A percentile compares a stretch with the other conserved stretches of the same genome.
These are phyloP conservation scores for Benincasa hispida DNA, from an alignment of 306 rosid species.

Conservation along the genomic window DNA sequence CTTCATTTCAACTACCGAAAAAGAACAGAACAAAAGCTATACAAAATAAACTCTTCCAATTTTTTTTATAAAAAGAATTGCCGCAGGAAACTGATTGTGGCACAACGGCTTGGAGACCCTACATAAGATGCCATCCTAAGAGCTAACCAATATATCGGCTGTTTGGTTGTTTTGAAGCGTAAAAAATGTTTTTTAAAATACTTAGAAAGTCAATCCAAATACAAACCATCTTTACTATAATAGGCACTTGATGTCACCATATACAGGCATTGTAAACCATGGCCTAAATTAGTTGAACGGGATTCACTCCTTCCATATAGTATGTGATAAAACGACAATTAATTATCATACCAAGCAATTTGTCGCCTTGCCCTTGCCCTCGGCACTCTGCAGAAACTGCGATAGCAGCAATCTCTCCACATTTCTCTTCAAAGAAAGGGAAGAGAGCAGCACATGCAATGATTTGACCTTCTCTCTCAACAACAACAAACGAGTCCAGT, in stretches of 20 bases:
- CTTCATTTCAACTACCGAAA: background rate
- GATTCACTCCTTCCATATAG: background rate
- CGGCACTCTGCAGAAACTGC: constrained; percentile 93
- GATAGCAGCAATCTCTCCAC: constrained; percentile 91
- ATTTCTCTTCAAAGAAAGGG: constrained; percentile 65
- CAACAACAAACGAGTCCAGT: constrained; percentile 48
- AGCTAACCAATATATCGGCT: background rate
- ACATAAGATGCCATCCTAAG: background rate
- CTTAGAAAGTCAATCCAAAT: background rate
- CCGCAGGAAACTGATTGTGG: background rate
- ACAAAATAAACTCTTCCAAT: background rate
- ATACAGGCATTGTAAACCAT: background rate
- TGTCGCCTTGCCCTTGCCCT: constrained; percentile 94
- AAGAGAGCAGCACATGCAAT: constrained; percentile 88
- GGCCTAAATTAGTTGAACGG: background rate
- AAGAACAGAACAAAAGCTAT: background rate
- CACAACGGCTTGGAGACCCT: background rate
- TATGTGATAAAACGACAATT: background rate
- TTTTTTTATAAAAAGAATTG: background rate
- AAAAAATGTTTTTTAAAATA: too few relatives aligned
- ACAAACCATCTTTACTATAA: too few relatives aligned
- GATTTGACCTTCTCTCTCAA: constrained; percentile 96
- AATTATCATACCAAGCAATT: constrained; percentile 71
- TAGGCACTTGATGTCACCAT: background rate
- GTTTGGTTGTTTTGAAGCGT: background rate